Evolutionary conservation across 805 yeast species (phyloP).

Genomic region (Hermanozyma aechmeae): DNA sequence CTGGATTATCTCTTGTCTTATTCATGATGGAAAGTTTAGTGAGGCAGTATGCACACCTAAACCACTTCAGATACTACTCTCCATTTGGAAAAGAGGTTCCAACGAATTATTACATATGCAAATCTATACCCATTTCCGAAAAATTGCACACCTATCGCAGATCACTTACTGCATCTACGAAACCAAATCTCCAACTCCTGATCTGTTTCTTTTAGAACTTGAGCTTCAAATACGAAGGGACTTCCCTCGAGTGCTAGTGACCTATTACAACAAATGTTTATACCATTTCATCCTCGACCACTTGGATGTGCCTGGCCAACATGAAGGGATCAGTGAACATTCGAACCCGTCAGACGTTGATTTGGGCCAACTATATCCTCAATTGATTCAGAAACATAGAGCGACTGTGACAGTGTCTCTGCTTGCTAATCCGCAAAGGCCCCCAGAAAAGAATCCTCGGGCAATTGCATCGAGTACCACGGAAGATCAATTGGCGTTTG

Average conservation of each 20-base stretch:
- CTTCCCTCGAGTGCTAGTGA: conserved; percentile 27
- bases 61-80: too few species aligned
- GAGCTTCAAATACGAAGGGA: conserved; percentile 27
- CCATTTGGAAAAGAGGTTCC: too few species aligned
- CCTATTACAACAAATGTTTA: conserved; percentile 32
- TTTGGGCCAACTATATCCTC: conserved; percentile 11
- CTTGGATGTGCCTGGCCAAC: conserved; percentile 2
- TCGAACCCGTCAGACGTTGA: background rate
- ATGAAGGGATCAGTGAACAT: conserved; percentile 2
- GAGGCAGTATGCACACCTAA: too few species aligned
- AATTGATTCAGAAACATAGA: conserved; percentile 14
- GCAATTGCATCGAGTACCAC: background rate
- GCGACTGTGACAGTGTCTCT: conserved; percentile 14
- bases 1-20: too few species aligned
- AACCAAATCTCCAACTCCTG: conserved; percentile 16
- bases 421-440: conserved; percentile 22
- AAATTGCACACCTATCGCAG: conserved; percentile 26
- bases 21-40: too few species aligned
- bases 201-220: conserved; percentile 30
- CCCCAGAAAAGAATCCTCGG: conserved; percentile 1
- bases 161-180: conserved; percentile 23
- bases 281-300: conserved; percentile 27
- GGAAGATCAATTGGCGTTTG: conserved; percentile 24
- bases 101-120: too few species aligned
- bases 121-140: conserved; percentile 29